phyloP scores from a whole-genome alignment of 306 rosid species.

The Notholithocarpus densiflorus region DNA sequence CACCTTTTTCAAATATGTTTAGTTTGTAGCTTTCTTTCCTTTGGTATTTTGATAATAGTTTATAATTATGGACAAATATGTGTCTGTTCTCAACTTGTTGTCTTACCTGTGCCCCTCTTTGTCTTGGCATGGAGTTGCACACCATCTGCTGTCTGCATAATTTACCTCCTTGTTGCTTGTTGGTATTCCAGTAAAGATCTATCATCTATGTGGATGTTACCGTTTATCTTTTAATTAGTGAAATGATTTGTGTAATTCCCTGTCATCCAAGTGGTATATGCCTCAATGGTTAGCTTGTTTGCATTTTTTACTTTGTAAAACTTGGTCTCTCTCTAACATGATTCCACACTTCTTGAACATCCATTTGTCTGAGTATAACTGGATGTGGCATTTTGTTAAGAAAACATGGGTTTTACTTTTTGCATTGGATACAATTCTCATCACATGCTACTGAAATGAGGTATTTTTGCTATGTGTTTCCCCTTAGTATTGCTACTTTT shows the following conservation, averaged over 20 bases:
- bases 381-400: neutral
- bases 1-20: neutral
- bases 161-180: neutral
- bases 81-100: neutral
- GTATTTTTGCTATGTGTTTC: no score
- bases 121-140: neutral
- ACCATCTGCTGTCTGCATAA: neutral
- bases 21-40: neutral
- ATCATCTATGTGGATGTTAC: neutral
- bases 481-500: neutral
- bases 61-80: neutral
- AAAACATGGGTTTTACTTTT: neutral
- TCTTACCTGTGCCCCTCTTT: neutral
- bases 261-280: neutral
- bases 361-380: neutral
- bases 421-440: neutral
- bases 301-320: neutral
- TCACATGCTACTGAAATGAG: neutral
- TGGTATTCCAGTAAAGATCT: neutral
- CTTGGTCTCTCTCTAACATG: neutral
- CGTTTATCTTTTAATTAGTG: neutral
- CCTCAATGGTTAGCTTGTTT: neutral
- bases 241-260: no score
- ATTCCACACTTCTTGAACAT: neutral
- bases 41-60: neutral